These are phyloP conservation scores for Saccharomyces hybrid DNA, from an alignment of 1,139 yeast genomes.

Conservation along the genomic window DNA sequence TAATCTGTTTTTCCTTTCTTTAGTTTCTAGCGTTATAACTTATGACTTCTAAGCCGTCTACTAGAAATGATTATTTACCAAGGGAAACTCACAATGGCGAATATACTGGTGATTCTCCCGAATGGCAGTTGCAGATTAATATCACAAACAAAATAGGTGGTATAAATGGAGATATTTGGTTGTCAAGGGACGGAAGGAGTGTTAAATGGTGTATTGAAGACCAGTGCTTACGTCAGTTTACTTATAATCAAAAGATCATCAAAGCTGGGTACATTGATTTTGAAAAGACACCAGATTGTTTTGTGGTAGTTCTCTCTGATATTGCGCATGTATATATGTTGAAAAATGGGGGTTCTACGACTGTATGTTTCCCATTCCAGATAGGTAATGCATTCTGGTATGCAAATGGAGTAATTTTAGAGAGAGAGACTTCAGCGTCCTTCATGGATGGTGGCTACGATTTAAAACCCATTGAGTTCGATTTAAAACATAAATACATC, in stretches of 20 bases:
- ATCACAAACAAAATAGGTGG: background rate
- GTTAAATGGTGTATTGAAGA: conserved; percentile 25
- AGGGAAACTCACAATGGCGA: background rate
- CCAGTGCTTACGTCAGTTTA: conserved; percentile 19
- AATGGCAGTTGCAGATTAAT: background rate
- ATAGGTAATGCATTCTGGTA: conserved; percentile 27
- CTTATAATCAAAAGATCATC: conserved; percentile 17
- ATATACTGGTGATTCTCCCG: background rate
- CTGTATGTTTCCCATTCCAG: conserved; percentile 27
- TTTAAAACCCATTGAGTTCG: conserved; percentile 5
- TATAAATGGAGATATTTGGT: conserved; percentile 21
- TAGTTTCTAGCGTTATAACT: background rate
- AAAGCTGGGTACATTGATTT: conserved; percentile 29
- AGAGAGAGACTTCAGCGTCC: conserved; percentile 11
- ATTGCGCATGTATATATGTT: conserved; percentile 26
- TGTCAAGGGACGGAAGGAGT: conserved; percentile 13
- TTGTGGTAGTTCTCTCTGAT: conserved; percentile 24
- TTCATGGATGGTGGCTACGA: conserved; percentile 1
- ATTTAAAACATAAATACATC: conserved; percentile 21
- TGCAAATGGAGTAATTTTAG: conserved; percentile 27
- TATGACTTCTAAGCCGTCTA: background rate
- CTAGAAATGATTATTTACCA: background rate
- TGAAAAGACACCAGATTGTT: conserved; percentile 19
- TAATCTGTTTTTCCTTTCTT: background rate
- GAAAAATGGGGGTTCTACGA: conserved; percentile 19